These are phyloP conservation scores for Trichoderma cornu-damae DNA, from an alignment of 2,329 filamentous ascomycete genomes.

Conservation along the genomic window DNA sequence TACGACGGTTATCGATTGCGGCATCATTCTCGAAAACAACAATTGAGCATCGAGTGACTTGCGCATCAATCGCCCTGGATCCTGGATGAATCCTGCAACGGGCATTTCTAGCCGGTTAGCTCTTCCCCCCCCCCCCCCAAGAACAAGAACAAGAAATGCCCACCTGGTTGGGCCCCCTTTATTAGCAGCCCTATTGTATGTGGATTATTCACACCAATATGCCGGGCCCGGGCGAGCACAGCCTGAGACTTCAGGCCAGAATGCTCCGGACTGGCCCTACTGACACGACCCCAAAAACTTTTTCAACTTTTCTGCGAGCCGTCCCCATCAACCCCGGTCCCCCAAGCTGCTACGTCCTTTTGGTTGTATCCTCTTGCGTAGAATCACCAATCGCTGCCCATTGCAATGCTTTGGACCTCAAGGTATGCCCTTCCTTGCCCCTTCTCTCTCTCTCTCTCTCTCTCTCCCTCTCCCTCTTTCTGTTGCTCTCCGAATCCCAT, in stretches of 20 bases:
- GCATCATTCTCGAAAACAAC: too few species aligned
- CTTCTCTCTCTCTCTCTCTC: background rate
- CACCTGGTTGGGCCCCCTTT: background rate
- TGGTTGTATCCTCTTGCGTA: constrained; percentile 1
- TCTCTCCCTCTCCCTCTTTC: background rate
- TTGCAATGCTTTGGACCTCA: background rate
- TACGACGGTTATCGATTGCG: too few species aligned
- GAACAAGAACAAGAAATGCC: too few species aligned
- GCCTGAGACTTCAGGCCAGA: constrained; percentile 36
- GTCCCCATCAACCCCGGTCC: constrained; percentile 9
- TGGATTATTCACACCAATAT: background rate
- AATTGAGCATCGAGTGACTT: too few species aligned
- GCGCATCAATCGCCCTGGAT: too few species aligned
- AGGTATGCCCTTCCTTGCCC: background rate
- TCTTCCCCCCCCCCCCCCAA: too few species aligned
- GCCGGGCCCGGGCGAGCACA: background rate
- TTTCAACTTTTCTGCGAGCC: constrained; percentile 3
- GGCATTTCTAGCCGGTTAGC: too few species aligned
- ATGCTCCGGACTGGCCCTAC: background rate
- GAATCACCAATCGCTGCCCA: background rate
- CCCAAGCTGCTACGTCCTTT: background rate
- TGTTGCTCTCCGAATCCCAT: too few species aligned
- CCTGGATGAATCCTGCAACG: too few species aligned
- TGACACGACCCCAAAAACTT: constrained; percentile 23
- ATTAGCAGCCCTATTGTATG: background rate